Percentiles rank a stretch among this genome's conserved stretches.
Evolutionary conservation across 768 basidiomycete species (phyloP).

Genomic region (Lactarius sp.): DNA sequence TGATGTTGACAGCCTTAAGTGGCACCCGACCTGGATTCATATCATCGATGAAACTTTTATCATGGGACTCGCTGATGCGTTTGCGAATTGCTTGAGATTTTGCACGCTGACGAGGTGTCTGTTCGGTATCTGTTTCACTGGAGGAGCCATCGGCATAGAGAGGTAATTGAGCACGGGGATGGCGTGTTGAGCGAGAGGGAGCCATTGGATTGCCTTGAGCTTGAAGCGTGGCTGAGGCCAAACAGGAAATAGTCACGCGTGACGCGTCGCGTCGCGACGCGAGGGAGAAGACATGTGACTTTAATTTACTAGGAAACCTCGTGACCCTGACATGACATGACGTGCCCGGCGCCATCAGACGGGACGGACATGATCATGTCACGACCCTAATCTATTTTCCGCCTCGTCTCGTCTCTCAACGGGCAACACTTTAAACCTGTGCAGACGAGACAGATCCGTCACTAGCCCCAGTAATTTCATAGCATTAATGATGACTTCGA

Average conservation of each 20-base stretch:
- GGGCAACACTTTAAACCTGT: conserved; percentile 8
- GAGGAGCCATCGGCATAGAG: conserved; percentile 23
- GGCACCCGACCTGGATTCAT: conserved; percentile 33
- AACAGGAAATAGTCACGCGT: conserved; percentile 24
- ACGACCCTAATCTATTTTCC: background rate
- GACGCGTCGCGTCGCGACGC: conserved; percentile 22
- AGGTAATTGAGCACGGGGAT: conserved; percentile 12
- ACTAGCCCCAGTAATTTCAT: background rate
- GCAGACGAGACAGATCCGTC: conserved; percentile 6
- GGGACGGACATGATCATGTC: background rate
- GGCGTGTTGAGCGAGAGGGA: conserved; percentile 19
- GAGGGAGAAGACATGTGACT: background rate
- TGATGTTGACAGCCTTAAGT: conserved; percentile 47
- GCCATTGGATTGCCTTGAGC: conserved; percentile 15
- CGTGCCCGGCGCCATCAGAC: no score
- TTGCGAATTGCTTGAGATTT: conserved; percentile 32
- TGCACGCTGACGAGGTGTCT: conserved; percentile 18
- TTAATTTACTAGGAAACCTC: background rate
- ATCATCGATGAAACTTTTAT: conserved; percentile 41
- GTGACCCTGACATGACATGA: background rate
- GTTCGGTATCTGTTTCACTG: conserved; percentile 36
- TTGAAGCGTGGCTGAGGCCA: background rate
- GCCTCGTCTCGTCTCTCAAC: background rate
- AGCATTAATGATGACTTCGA: conserved; percentile 8
- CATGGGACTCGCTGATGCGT: conserved; percentile 56